Conservation (phyloP, 176 grass and related monocot species). For the Triticum dicoccoides region DNA sequence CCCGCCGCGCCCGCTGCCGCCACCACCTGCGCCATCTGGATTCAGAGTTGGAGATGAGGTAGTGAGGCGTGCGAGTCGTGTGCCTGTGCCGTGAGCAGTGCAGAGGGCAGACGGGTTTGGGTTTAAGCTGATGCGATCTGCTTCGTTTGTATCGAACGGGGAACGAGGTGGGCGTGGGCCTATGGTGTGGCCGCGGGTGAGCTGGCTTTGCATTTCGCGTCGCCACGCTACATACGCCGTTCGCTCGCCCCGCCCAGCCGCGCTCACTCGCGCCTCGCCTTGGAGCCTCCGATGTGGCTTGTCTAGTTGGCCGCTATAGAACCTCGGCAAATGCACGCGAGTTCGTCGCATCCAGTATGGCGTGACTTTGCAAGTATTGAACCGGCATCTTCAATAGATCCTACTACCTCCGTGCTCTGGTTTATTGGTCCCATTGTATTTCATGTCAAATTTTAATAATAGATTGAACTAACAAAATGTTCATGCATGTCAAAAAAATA, state of each 20-base stretch:
- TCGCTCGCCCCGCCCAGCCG: no score
- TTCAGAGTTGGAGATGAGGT: neutral
- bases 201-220: neutral
- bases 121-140: constrained; percentile 31
- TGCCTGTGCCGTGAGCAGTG: neutral
- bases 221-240: no score
- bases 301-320: neutral
- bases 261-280: neutral
- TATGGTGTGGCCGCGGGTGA: neutral
- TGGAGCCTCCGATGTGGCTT: neutral
- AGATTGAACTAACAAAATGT: no score
- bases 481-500: no score
- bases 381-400: no score
- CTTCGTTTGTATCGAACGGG: constrained; percentile 36
- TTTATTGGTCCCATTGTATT: no score
- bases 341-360: no score
- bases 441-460: no score
- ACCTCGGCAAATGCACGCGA: neutral
- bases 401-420: no score
- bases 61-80: neutral
- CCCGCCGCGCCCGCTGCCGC: constrained; percentile 30
- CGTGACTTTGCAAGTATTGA: no score
- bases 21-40: constrained; percentile 64
- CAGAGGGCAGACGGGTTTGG: constrained; percentile 26
- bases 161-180: neutral